Conservation (phyloP, 2,329 filamentous ascomycete species). For the Aspergillus fructus region DNA sequence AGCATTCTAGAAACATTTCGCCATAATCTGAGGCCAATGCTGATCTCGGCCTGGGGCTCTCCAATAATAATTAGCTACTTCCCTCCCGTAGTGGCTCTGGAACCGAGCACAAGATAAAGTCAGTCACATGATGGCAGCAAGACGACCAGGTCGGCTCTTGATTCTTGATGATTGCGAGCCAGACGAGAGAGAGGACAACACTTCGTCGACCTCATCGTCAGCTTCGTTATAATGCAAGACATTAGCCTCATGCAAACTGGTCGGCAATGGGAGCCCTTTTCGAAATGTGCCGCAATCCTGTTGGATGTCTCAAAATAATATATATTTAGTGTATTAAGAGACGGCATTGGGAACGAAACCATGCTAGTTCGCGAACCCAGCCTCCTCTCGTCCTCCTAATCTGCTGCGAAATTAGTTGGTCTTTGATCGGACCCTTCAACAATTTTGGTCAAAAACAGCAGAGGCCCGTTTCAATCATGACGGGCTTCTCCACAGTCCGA, state of each 20-base stretch:
- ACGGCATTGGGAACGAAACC: not conserved
- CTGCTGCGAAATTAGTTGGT: not conserved
- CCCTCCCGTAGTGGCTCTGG: not conserved
- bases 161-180: not conserved
- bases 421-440: not conserved
- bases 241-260: not conserved
- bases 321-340: not conserved
- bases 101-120: not conserved
- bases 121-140: not conserved
- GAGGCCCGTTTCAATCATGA: not conserved
- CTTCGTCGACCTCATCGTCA: too few species aligned
- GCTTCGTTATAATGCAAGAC: not conserved
- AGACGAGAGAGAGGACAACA: too few species aligned
- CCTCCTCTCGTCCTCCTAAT: not conserved
- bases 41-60: not conserved
- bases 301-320: conserved; percentile 1
- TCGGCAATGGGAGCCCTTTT: not conserved
- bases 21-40: not conserved
- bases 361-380: conserved; percentile 1
- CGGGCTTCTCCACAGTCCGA: not conserved
- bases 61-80: not conserved
- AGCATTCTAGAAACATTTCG: not conserved
- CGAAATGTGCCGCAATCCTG: not conserved
- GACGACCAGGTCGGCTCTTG: not conserved
- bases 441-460: not conserved